Percentiles rank a stretch among this genome's conserved stretches.
Evolutionary conservation across 345 rosid species (phyloP).

Genomic region (Lepidium didymum): DNA sequence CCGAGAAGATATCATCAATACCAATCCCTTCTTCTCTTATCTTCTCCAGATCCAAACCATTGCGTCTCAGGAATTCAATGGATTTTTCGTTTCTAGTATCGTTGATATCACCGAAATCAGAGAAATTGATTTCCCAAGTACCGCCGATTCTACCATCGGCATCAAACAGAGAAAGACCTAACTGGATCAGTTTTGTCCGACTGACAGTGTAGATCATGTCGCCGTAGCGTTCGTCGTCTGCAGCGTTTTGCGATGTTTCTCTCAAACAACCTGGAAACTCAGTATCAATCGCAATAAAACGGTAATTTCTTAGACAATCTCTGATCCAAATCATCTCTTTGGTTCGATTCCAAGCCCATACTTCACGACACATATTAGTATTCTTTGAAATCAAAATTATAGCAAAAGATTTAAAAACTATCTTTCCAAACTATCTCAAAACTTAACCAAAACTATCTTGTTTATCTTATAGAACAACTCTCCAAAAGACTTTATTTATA

Average conservation of each 20-base stretch:
- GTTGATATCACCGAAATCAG: not conserved
- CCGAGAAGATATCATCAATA: not conserved
- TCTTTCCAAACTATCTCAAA: too few relatives aligned
- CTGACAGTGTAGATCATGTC: not conserved
- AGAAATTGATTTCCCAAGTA: slow-evolving; percentile 5
- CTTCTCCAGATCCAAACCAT: not conserved
- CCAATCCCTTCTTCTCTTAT: not conserved
- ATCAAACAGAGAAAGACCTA: slow-evolving; percentile 12
- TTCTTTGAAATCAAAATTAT: too few relatives aligned
- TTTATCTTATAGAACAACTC: too few relatives aligned
- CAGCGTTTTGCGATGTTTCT: not conserved
- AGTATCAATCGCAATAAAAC: too few relatives aligned
- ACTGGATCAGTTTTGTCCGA: slow-evolving; percentile 6
- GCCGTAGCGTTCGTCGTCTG: not conserved
- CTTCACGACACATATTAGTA: not conserved
- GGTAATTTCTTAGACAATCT: not conserved
- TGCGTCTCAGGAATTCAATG: not conserved
- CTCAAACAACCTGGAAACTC: slow-evolving; percentile 4
- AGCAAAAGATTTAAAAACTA: too few relatives aligned
- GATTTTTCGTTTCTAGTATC: not conserved
- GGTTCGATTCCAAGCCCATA: not conserved
- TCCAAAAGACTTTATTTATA: too few relatives aligned
- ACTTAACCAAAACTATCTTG: too few relatives aligned
- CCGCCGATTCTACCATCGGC: not conserved
- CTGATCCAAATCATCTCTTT: not conserved